Evolutionary conservation across 2,329 filamentous ascomycete species (phyloP).

Genomic region (Botrytis medusae): DNA sequence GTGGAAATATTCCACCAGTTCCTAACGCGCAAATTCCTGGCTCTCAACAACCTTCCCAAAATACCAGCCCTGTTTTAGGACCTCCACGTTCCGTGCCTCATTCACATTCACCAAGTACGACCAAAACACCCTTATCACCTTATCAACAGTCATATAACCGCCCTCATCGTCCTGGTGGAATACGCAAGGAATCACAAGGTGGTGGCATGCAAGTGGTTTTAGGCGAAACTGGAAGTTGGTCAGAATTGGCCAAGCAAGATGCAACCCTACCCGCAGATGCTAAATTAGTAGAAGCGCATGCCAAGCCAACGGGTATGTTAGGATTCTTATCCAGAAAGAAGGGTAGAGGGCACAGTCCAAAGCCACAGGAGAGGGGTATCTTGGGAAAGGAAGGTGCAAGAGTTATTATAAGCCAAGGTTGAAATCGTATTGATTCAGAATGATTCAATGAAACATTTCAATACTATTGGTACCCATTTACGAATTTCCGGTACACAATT

Average conservation of each 20-base stretch:
- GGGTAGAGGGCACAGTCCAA: constrained; percentile 86
- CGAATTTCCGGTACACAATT: constrained; percentile 2
- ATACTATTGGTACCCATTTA: neutral
- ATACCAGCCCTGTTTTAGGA: constrained; percentile 11
- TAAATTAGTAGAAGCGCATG: constrained; percentile 49
- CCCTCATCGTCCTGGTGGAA: constrained; percentile 30
- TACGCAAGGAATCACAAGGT: constrained; percentile 36
- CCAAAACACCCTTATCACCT: constrained; percentile 32
- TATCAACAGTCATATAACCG: constrained; percentile 37
- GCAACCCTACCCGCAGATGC: constrained; percentile 71
- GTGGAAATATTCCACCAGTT: constrained; percentile 30
- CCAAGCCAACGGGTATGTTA: constrained; percentile 76
- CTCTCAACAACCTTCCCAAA: constrained; percentile 24
- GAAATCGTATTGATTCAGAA: neutral
- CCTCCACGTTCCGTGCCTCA: constrained; percentile 20
- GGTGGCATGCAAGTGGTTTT: constrained; percentile 90
- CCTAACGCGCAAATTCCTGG: constrained; percentile 32
- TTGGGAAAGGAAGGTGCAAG: constrained; percentile 92
- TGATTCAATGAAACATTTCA: constrained; percentile 2
- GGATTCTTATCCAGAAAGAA: constrained; percentile 88
- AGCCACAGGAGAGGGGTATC: constrained; percentile 90
- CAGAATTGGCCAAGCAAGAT: constrained; percentile 82
- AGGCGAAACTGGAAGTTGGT: constrained; percentile 88
- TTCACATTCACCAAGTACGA: constrained; percentile 12
- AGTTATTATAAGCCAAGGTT: constrained; percentile 62